These are phyloP conservation scores for Nicotiana sylvestris DNA, from an alignment of 257 asterid species.

Conservation along the genomic window DNA sequence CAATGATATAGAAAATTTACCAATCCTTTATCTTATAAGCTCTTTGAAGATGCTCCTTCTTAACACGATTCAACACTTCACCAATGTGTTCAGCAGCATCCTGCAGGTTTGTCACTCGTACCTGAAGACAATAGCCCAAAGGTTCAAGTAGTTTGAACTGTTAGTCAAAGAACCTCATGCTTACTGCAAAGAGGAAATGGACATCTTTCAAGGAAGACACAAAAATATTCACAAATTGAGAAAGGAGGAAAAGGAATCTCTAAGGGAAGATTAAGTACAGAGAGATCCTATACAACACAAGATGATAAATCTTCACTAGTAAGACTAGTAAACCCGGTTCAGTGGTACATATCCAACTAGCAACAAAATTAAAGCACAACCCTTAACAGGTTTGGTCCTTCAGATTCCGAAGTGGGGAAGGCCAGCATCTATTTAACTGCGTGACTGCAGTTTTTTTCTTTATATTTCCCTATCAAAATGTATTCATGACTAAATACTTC, in stretches of 20 bases:
- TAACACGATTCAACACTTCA: constrained; percentile 85
- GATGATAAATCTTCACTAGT: neutral
- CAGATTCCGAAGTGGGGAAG: neutral
- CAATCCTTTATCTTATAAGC: constrained; percentile 80
- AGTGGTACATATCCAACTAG: neutral
- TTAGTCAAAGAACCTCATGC: constrained; percentile 1
- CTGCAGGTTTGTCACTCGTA: constrained; percentile 82
- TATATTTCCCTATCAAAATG: neutral
- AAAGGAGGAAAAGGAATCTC: neutral
- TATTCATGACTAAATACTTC: neutral
- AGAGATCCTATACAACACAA: neutral
- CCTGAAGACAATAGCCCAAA: constrained; percentile 36
- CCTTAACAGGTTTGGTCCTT: neutral
- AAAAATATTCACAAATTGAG: neutral
- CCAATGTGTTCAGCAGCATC: constrained; percentile 98
- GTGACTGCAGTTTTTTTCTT: neutral
- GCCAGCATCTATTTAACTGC: neutral
- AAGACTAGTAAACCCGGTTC: neutral
- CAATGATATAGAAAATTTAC: constrained; percentile 29
- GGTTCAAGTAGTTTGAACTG: constrained; percentile 4
- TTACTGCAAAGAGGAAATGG: neutral
- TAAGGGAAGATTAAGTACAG: neutral
- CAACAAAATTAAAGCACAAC: neutral
- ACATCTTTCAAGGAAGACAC: neutral
- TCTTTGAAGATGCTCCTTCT: constrained; percentile 72